These are phyloP conservation scores for Starmera quercuum DNA, from an alignment of 805 yeast species.

Conservation along the genomic window DNA sequence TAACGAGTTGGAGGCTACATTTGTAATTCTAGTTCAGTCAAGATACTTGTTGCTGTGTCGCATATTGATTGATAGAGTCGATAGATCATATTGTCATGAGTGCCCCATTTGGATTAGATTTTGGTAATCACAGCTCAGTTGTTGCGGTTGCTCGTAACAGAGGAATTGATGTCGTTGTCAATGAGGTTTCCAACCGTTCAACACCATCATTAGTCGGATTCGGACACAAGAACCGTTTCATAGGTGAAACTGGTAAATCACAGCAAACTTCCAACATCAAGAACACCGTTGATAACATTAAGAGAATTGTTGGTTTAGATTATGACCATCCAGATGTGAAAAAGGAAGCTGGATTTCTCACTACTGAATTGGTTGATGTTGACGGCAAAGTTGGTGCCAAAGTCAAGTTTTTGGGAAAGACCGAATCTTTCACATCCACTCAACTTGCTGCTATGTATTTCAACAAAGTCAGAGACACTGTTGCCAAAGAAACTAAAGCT, in stretches of 20 bases:
- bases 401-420: conserved; percentile 78
- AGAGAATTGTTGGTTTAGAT: conserved; percentile 82
- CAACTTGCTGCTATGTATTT: conserved; percentile 95
- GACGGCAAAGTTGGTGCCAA: conserved; percentile 78
- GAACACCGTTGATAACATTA: conserved; percentile 92
- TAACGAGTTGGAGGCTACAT: too few relatives aligned
- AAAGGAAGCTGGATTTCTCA: conserved; percentile 65
- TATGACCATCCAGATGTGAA: conserved; percentile 69
- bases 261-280: conserved; percentile 95
- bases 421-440: conserved; percentile 71
- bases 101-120: conserved; percentile 95
- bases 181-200: conserved; percentile 96
- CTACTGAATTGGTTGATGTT: conserved; percentile 63
- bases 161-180: conserved; percentile 96
- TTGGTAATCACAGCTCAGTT: conserved; percentile 91
- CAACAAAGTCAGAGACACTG: conserved; percentile 78
- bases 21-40: too few relatives aligned
- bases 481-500: conserved; percentile 70
- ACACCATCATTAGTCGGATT: conserved; percentile 93
- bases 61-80: not conserved
- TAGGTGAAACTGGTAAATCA: conserved; percentile 94
- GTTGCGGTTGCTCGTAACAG: conserved; percentile 96
- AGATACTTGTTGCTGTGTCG: not conserved
- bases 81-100: conserved; percentile 49
- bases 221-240: conserved; percentile 79